Evolutionary conservation across 2,329 filamentous ascomycete species (phyloP).

Genomic region (Arthrinium puccinioides): DNA sequence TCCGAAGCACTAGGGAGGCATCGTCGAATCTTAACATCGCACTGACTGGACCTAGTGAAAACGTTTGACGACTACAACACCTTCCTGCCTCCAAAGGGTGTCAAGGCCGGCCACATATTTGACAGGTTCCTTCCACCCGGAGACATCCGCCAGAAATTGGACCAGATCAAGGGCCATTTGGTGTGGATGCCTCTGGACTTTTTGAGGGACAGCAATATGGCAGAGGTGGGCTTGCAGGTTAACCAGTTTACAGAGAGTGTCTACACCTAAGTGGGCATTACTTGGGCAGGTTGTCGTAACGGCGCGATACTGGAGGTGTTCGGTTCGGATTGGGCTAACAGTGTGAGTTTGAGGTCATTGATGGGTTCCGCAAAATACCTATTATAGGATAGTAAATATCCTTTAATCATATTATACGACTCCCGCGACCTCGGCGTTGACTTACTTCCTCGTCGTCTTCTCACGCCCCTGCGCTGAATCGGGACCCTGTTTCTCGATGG

Average conservation of each 20-base stretch:
- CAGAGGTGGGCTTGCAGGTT: slow-evolving; percentile 78
- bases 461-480: no score
- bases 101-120: slow-evolving; percentile 81
- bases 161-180: slow-evolving; percentile 77
- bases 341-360: no score
- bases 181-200: slow-evolving; percentile 96
- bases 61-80: slow-evolving; percentile 84
- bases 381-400: no score
- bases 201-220: slow-evolving; percentile 77
- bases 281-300: no score
- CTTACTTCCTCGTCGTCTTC: no score
- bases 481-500: no score
- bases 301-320: no score
- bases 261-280: slow-evolving; percentile 56
- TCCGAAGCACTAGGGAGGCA: slow-evolving; percentile 2
- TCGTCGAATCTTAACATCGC: not conserved
- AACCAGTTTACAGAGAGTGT: slow-evolving; percentile 85
- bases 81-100: slow-evolving; percentile 62
- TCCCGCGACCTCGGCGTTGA: no score
- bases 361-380: no score
- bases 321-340: no score
- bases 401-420: no score
- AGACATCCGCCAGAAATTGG: slow-evolving; percentile 68
- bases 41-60: slow-evolving; percentile 51
- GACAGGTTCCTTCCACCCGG: slow-evolving; percentile 67